Evolutionary conservation across 495 filamentous ascomycete genomes (phyloP).

Genomic region (Parathielavia appendiculata): DNA sequence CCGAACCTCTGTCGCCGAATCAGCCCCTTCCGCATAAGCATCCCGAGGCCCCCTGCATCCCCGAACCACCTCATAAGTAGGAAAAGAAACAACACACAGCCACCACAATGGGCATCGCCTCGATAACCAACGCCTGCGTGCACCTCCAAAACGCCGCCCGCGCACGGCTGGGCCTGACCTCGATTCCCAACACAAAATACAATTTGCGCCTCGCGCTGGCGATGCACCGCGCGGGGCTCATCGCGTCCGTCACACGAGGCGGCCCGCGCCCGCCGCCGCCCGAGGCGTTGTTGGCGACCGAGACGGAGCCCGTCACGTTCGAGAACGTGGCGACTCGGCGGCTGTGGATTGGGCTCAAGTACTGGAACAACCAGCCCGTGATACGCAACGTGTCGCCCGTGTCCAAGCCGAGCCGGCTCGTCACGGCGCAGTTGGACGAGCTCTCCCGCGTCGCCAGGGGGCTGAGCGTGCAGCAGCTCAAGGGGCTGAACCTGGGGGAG

Average conservation of each 20-base stretch:
- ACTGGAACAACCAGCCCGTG: constrained; percentile 84
- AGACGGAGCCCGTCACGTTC: constrained; percentile 61
- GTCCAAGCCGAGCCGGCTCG: constrained; percentile 68
- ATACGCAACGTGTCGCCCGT: constrained; percentile 63
- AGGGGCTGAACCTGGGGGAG: constrained; percentile 78
- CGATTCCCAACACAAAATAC: constrained; percentile 74
- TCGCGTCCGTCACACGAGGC: constrained; percentile 76
- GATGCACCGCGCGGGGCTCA: constrained; percentile 76
- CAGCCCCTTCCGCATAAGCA: too few relatives aligned
- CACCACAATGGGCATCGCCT: constrained; percentile 73
- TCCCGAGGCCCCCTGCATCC: not conserved
- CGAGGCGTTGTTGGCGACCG: constrained; percentile 45
- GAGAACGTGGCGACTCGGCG: constrained; percentile 72
- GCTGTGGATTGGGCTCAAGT: constrained; percentile 91
- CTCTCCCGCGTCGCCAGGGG: constrained; percentile 64
- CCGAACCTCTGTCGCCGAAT: not conserved
- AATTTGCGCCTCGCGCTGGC: constrained; percentile 70
- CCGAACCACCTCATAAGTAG: not conserved
- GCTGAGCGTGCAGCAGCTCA: constrained; percentile 55
- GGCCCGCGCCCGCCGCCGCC: constrained; percentile 61
- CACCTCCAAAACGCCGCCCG: constrained; percentile 92
- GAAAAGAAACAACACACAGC: constrained; percentile 1
- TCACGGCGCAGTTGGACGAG: constrained; percentile 57
- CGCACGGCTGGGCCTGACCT: constrained; percentile 81
- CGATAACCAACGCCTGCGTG: constrained; percentile 75